These are phyloP conservation scores for Andrographis paniculata DNA, from an alignment of 305 asterid species.

Conservation along the genomic window DNA sequence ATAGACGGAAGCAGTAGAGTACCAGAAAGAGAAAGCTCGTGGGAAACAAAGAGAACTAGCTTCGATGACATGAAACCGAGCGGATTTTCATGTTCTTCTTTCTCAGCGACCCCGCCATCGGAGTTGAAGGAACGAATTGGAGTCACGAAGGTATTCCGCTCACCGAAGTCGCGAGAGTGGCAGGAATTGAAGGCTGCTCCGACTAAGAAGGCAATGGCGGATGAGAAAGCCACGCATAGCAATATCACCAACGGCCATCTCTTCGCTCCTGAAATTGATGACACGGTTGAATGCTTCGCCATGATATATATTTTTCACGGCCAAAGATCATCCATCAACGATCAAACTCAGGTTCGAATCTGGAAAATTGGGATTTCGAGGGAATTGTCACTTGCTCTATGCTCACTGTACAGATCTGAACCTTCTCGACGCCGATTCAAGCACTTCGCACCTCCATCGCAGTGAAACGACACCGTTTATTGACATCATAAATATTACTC, in stretches of 20 bases:
- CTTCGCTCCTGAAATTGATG: conserved; percentile 30
- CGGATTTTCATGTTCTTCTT: conserved; percentile 39
- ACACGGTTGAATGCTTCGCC: not conserved
- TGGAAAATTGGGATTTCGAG: not conserved
- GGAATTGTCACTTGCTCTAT: too few relatives aligned
- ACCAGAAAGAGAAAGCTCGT: conserved; percentile 98
- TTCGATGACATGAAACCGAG: conserved; percentile 83
- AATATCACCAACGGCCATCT: conserved; percentile 50
- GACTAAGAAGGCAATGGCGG: conserved; percentile 55
- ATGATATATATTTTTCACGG: not conserved
- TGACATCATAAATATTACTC: too few relatives aligned
- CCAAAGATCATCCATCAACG: not conserved
- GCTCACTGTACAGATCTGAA: too few relatives aligned
- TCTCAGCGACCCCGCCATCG: conserved; percentile 16
- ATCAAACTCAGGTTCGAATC: not conserved
- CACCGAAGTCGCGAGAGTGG: conserved; percentile 26
- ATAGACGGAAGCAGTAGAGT: conserved; percentile 3
- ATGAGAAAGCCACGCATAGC: conserved; percentile 52
- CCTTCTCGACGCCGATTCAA: too few relatives aligned
- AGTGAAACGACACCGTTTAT: too few relatives aligned
- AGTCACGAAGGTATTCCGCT: conserved; percentile 13
- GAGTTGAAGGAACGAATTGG: conserved; percentile 28
- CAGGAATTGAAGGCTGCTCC: conserved; percentile 61
- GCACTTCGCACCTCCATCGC: too few relatives aligned
- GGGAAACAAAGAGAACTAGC: conserved; percentile 82